Base-by-base conservation (phyloP, 2,329 filamentous ascomycete species). In the Dissoconium aciculare region DNA sequence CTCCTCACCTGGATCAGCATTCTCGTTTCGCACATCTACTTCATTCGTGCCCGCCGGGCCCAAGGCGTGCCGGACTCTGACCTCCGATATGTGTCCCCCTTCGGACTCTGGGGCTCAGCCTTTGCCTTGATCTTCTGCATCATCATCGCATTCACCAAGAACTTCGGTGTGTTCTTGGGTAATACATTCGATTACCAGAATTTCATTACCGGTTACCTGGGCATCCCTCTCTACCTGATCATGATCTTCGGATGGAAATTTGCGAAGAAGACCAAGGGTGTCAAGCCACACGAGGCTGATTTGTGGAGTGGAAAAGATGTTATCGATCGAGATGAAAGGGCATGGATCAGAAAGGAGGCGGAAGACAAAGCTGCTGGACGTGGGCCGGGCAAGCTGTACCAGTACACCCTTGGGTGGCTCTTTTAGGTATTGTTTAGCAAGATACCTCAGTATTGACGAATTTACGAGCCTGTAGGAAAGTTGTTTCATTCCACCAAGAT, bases 141-240 rank as follows among this genome's bases (percentile, higher is more conserved):
- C 47, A 50, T 89, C 17, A 78, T 89, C 38, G 69, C 77, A 2
- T 50, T 91, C 30, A 87, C 81, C 49, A 91, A 89, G 67, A 85
- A 83, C 63, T 89, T 73, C 56, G 64, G 69, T 33, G 74, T 78
- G 36, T 89, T 89, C 54, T 62, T 71, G 2, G 62, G 64, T 34
- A 64, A 63, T 31, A 60, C 61, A 30, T 80, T 80, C 41, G 70
- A 78, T 53, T 78, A 78, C 62, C 74, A 78, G 61, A 74, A 69
- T 46, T 84, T 85, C 56, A 70, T 85, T 53, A 15, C 42, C 13
- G 42, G 41, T 5, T 84, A 84, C 53, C 59, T 78, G 5, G 79
- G 78, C 30, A 83, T 85, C 43, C 79, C 79, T 2, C 54, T 85
- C 13, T 85, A 82, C 53, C 54, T 84, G 5, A 46, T 69, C 19